Base-by-base conservation (phyloP, 345 rosid genomes). In the Lenwebbia sp. region DNA sequence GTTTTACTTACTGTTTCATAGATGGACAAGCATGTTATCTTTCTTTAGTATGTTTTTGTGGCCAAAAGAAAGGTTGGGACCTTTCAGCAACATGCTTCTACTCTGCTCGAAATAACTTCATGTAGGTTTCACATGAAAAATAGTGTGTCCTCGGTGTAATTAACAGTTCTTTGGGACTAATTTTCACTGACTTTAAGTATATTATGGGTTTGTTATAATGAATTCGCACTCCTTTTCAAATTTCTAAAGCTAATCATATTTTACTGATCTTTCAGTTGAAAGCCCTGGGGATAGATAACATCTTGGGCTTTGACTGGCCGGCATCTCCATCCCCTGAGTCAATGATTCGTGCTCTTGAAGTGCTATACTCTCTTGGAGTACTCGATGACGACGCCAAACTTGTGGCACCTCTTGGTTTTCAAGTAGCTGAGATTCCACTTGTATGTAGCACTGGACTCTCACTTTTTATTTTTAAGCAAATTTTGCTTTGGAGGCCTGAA, bases 301-400 rank as follows among this genome's bases (percentile, higher is more conserved):
- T 97, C 53, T 86, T 94, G 89, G 96, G 98, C 85, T 97, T 97
- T 87, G 95, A 96, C 87, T 96, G 99, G 99, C 96, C 95, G 41
- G 95, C 99, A 86, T 94, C 99, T 91, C 99, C 99, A 84, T 89
- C 99, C 50, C 95, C 99, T 30, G 95, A 97, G 88, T 89, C 98
- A 87, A 93, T 96, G 98, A 93, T 97, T 82, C 89, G 98, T 87
- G 95, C 99, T 25, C 98, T 97, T 87, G 99, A 97, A 91, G 94
- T 95, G 28, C 96, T 97, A 82, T 97, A 95, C 89, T 96, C 99
- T 83, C 93, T 97, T 78, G 98, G 96, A 82, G 92, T 96, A 87
- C 94, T 97, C 11, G 99, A 96, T 87, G 97, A 95, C 90, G 99
- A 96, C 88, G 99, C 99, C 87, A 97, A 96, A 91, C 99, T 97